These are phyloP conservation scores for Onygenales sp. DNA, from an alignment of 2,329 filamentous ascomycete genomes.

Conservation along the genomic window DNA sequence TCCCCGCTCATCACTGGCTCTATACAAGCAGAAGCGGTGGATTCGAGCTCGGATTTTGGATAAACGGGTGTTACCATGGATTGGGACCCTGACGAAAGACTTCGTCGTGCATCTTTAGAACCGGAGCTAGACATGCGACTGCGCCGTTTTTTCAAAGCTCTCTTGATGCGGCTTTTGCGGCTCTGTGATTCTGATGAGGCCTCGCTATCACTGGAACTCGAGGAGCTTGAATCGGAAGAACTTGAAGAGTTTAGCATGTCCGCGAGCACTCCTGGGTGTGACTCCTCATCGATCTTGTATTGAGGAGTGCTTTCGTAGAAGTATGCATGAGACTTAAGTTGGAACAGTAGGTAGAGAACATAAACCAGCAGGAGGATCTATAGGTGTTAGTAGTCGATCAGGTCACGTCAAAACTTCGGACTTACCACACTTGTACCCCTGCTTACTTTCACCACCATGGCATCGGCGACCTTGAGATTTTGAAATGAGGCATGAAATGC, in stretches of 20 bases:
- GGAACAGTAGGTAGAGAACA: conserved; percentile 73
- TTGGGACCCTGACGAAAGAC: conserved; percentile 21
- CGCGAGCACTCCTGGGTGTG: conserved; percentile 72
- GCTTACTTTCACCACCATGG: conserved; percentile 69
- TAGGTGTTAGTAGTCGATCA: conserved; percentile 3
- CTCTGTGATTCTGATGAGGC: conserved; percentile 53
- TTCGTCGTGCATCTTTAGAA: conserved; percentile 51
- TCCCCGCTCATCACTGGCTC: conserved; percentile 36
- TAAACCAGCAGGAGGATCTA: conserved; percentile 73
- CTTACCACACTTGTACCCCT: conserved; percentile 77
- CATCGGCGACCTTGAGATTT: conserved; percentile 52
- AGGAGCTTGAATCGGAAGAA: conserved; percentile 45
- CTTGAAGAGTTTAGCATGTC: conserved; percentile 68
- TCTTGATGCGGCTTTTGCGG: conserved; percentile 65
- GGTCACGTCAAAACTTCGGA: conserved; percentile 11
- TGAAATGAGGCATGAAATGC: conserved; percentile 86
- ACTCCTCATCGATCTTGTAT: conserved; percentile 84
- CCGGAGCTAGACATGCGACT: conserved; percentile 68
- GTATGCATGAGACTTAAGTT: conserved; percentile 84
- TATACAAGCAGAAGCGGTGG: not conserved
- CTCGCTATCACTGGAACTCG: conserved; percentile 53
- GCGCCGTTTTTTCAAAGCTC: conserved; percentile 60
- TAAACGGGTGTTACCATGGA: conserved; percentile 7
- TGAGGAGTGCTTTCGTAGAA: conserved; percentile 90
- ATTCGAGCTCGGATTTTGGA: not conserved